A percentile compares a stretch with the other conserved stretches of the same genome.
Evolutionary conservation across 1,139 yeast genomes (phyloP).

Genomic region (Kluyveromyces sp.): DNA sequence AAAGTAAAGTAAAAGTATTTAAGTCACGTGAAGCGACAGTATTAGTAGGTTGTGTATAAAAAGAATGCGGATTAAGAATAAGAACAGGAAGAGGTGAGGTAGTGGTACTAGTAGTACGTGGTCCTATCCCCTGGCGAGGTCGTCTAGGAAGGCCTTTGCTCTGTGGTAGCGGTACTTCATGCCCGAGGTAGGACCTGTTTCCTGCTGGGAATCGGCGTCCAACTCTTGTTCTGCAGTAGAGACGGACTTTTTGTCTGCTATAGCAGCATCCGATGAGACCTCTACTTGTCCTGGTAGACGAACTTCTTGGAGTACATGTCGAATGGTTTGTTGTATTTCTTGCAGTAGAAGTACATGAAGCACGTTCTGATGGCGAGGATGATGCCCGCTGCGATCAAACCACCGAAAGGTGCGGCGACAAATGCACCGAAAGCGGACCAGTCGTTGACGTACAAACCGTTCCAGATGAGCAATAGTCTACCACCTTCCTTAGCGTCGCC

Average conservation of each 20-base stretch:
- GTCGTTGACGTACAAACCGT: constrained; percentile 74
- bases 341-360: constrained; percentile 29
- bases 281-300: constrained; percentile 1
- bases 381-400: constrained; percentile 49
- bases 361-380: constrained; percentile 46
- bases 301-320: constrained; percentile 5
- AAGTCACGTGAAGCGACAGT: no score
- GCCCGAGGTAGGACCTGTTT: not conserved
- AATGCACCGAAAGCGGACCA: constrained; percentile 97
- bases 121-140: no score
- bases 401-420: constrained; percentile 83
- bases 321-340: constrained; percentile 25
- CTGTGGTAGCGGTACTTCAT: not conserved
- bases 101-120: no score
- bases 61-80: no score
- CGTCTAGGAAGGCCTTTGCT: no score
- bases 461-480: constrained; percentile 56
- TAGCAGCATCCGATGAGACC: not conserved
- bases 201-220: not conserved
- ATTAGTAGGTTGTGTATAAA: no score
- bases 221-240: not conserved
- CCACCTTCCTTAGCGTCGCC: constrained; percentile 69
- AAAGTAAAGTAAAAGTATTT: no score
- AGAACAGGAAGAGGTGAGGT: no score
- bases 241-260: constrained; percentile 1